These are phyloP conservation scores for Akebia trifoliata DNA, from an alignment of 164 flowering plant species.

Conservation along the genomic window DNA sequence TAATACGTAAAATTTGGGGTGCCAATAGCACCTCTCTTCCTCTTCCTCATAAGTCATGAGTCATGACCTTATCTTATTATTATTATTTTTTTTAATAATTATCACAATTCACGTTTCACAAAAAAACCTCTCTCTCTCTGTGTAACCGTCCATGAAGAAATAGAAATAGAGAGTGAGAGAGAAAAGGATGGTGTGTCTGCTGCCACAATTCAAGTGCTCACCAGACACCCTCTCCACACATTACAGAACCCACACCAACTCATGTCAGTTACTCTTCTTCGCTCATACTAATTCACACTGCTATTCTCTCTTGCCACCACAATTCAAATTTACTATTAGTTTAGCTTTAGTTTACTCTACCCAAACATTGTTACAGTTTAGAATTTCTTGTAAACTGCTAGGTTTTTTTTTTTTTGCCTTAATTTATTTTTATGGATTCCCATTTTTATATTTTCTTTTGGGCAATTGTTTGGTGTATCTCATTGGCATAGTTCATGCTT, in stretches of 20 bases:
- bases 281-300: conserved; percentile 3
- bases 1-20: too few relatives aligned
- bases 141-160: not conserved
- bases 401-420: too few relatives aligned
- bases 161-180: not conserved
- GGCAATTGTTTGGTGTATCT: too few relatives aligned
- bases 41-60: too few relatives aligned
- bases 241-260: conserved; percentile 28
- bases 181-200: conserved; percentile 51
- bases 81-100: not conserved
- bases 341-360: too few relatives aligned
- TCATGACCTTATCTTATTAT: not conserved
- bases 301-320: conserved; percentile 5
- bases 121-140: conserved; percentile 6
- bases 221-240: conserved; percentile 39
- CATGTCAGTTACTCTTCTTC: conserved; percentile 8
- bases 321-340: too few relatives aligned
- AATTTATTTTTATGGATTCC: too few relatives aligned
- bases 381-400: too few relatives aligned
- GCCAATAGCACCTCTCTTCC: too few relatives aligned
- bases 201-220: conserved; percentile 64
- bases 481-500: too few relatives aligned
- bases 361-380: too few relatives aligned
- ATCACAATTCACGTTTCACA: not conserved
- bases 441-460: too few relatives aligned